These are phyloP conservation scores for Backusella australiensis DNA, from an alignment of 192 early-diverging fungal species.

Conservation along the genomic window DNA sequence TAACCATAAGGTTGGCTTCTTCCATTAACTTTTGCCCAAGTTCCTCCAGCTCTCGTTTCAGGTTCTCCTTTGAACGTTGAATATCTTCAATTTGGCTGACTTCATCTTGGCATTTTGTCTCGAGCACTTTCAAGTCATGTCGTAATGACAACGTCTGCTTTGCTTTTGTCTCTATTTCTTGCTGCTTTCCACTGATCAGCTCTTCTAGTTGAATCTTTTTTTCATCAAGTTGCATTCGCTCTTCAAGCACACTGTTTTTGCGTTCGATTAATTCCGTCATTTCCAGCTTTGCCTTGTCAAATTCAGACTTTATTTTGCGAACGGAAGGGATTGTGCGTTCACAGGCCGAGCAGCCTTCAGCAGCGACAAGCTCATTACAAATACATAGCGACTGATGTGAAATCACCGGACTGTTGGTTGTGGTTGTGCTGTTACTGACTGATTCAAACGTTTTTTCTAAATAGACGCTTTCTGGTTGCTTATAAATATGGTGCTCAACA, in stretches of 20 bases:
- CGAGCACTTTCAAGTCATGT: slow-evolving; percentile 60
- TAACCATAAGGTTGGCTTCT: slow-evolving; percentile 89
- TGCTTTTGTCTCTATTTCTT: slow-evolving; percentile 60
- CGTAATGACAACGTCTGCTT: slow-evolving; percentile 64
- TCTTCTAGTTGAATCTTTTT: slow-evolving; percentile 52
- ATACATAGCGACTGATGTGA: slow-evolving; percentile 9
- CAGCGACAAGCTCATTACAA: slow-evolving; percentile 13
- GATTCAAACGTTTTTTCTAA: neutral
- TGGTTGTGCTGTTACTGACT: neutral
- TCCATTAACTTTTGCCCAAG: slow-evolving; percentile 86
- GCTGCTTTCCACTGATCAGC: slow-evolving; percentile 61
- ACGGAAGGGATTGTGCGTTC: neutral
- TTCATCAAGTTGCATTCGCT: slow-evolving; percentile 46
- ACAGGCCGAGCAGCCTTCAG: slow-evolving; percentile 8
- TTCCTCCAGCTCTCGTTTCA: slow-evolving; percentile 91
- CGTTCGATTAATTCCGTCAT: neutral
- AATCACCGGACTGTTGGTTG: slow-evolving; percentile 12
- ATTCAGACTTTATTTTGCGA: neutral
- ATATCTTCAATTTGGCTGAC: slow-evolving; percentile 78
- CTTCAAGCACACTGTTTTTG: neutral
- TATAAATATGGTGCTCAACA: neutral
- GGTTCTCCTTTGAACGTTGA: slow-evolving; percentile 78
- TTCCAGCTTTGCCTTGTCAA: neutral
- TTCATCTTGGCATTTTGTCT: slow-evolving; percentile 75
- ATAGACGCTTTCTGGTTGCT: neutral